Percentiles rank a stretch among this genome's conserved stretches.
Evolutionary conservation across 495 filamentous ascomycete genomes (phyloP).

Genomic region (Friedmanniomyces simplex): DNA sequence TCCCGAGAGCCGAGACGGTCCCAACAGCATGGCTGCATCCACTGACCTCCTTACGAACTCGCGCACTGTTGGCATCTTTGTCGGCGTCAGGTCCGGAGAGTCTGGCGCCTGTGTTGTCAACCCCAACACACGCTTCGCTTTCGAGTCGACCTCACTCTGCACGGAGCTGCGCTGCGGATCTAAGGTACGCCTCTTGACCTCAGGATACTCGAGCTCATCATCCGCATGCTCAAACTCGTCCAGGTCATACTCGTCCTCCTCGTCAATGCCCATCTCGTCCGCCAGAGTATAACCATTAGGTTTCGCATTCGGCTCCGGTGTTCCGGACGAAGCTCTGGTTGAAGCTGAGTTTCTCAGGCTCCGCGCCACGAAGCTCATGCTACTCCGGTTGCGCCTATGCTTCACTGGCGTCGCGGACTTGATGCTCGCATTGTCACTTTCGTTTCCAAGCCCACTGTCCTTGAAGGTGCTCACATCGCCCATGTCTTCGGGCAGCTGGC

Average conservation of each 20-base stretch:
- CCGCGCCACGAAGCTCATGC: conserved; percentile 39
- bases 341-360: conserved; percentile 42
- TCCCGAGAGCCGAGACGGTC: neutral
- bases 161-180: neutral
- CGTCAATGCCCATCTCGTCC: conserved; percentile 79
- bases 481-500: conserved; percentile 35
- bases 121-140: conserved; percentile 35
- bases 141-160: neutral
- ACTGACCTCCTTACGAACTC: neutral
- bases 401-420: conserved; percentile 64
- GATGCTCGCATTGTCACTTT: conserved; percentile 69
- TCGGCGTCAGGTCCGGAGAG: neutral
- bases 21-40: neutral
- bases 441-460: conserved; percentile 37
- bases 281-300: conserved; percentile 66
- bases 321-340: neutral
- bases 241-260: conserved; percentile 52
- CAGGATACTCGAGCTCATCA: conserved; percentile 29
- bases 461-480: conserved; percentile 42
- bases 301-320: conserved; percentile 45
- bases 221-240: conserved; percentile 33
- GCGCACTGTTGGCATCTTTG: neutral
- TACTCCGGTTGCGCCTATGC: conserved; percentile 42
- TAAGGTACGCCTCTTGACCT: conserved; percentile 22
- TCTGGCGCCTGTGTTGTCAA: conserved; percentile 1